Conservation (phyloP, 805 yeast genomes). For the Myxozyma nipponensis region DNA sequence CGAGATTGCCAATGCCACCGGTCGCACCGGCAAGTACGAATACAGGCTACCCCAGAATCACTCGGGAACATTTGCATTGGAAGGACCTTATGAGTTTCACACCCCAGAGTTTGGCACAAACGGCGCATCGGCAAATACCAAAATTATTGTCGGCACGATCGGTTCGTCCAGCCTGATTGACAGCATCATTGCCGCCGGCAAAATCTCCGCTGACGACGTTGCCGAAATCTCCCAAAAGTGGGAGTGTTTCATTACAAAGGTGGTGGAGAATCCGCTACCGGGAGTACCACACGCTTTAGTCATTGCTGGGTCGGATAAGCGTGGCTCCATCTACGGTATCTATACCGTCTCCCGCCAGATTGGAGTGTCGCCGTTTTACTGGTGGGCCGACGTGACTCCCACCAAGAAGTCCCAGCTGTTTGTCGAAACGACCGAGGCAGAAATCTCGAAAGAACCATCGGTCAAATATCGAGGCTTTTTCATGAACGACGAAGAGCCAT, state of each 20-base stretch:
- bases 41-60: constrained; percentile 5
- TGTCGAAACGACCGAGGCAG: too few relatives aligned
- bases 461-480: too few relatives aligned
- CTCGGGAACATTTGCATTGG: constrained; percentile 4
- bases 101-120: constrained; percentile 1
- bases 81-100: constrained; percentile 9
- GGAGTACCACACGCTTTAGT: constrained; percentile 16
- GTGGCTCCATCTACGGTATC: too few relatives aligned
- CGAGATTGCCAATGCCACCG: constrained; percentile 3
- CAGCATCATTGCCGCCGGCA: constrained; percentile 9
- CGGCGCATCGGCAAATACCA: constrained; percentile 7
- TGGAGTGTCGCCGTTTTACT: too few relatives aligned
- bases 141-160: constrained; percentile 20
- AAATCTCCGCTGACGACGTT: constrained; percentile 19
- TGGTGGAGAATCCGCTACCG: constrained; percentile 7
- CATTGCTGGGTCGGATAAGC: constrained; percentile 22
- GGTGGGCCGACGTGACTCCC: too few relatives aligned
- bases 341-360: too few relatives aligned
- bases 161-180: constrained; percentile 20
- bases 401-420: too few relatives aligned
- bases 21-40: constrained; percentile 21
- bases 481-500: too few relatives aligned
- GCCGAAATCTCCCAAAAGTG: constrained; percentile 13
- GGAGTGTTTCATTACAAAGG: constrained; percentile 13
- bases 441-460: too few relatives aligned